Evolutionary conservation across 2,329 filamentous ascomycete genomes (phyloP), one percentile per base, ranked within the genome.

Genomic region (Epichloe uncinata): DNA sequence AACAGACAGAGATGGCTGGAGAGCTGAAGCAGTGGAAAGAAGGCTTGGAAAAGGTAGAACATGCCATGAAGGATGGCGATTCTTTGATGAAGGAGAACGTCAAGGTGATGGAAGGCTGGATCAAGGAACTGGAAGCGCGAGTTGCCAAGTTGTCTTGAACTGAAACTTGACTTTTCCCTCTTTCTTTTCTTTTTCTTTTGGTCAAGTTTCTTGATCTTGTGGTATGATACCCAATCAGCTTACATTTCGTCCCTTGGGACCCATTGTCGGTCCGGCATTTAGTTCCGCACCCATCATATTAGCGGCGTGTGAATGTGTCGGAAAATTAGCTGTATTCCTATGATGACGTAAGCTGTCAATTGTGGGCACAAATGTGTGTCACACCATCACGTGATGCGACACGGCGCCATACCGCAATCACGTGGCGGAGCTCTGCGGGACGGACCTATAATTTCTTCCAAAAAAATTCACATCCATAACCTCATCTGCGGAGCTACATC

Each of bases 21-120:
- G 93, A 97, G 64, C 82, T 98, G 51, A 81, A 82, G 66, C 82
- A 85, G 63, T 97, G 93, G 93, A 79, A 81, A 54, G 83, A 86
- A 50, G 87, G 88, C 0, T 66, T 97, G 15, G 79, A 82, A 53
- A 86, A 83, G 61, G 79, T 96, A 18, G 90, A 96, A 66, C 71
- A 72, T 50, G 82, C 84, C 26, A 81, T 97, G 60, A 73, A 73
- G 54, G 77, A 84, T 52, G 82, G 84, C 4, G 83, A 86, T 61
- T 71, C 72, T 30, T 76, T 81, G 4, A 84, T 94, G 71, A 79
- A 79, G 56, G 78, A 75, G 47, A 98, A 98, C 66, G 82, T 90
- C 66, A 82, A 84, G 58, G 77, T 85, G n/a, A 83, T 97, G 54
- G 85, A 91, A 57, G 81, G 79, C 40, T 96, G 90, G 88, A 87